Evolutionary conservation across 768 basidiomycete genomes (phyloP).

Genomic region (Rhizopogon roseolus): DNA sequence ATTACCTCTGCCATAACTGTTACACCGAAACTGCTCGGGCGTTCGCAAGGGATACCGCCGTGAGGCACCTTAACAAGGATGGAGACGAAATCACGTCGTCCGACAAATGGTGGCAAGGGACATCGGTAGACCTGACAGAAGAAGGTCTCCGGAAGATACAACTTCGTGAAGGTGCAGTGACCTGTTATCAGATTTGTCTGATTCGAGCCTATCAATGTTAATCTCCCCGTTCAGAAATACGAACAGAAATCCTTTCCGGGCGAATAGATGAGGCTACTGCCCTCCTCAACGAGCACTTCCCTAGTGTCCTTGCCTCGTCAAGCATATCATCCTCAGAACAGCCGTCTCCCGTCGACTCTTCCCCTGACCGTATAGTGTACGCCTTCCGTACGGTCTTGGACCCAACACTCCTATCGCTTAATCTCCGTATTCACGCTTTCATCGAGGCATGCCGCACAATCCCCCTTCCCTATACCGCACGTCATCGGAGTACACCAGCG

Average conservation of each 20-base stretch:
- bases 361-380: conserved; percentile 40
- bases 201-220: not conserved
- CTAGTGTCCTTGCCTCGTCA: conserved; percentile 50
- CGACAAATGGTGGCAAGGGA: conserved; percentile 14
- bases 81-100: conserved; percentile 54
- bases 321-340: conserved; percentile 1
- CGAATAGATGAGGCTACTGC: conserved; percentile 66
- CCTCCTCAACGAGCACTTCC: conserved; percentile 69
- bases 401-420: conserved; percentile 73
- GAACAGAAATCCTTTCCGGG: conserved; percentile 65
- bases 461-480: conserved; percentile 46
- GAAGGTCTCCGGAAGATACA: conserved; percentile 41
- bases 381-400: conserved; percentile 59
- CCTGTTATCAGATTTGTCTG: not conserved
- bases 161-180: conserved; percentile 47
- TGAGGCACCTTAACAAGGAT: conserved; percentile 62
- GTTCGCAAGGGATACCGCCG: conserved; percentile 58
- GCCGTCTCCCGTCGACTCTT: conserved; percentile 15
- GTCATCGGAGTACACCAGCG: conserved; percentile 6
- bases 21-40: conserved; percentile 68
- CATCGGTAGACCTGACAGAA: conserved; percentile 27
- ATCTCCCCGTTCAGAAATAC: conserved; percentile 50
- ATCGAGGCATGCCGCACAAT: conserved; percentile 78
- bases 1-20: conserved; percentile 73
- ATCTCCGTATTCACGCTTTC: conserved; percentile 84